Base-by-base conservation (phyloP, 495 filamentous ascomycete species). In the Lophiostoma macrostomum region DNA sequence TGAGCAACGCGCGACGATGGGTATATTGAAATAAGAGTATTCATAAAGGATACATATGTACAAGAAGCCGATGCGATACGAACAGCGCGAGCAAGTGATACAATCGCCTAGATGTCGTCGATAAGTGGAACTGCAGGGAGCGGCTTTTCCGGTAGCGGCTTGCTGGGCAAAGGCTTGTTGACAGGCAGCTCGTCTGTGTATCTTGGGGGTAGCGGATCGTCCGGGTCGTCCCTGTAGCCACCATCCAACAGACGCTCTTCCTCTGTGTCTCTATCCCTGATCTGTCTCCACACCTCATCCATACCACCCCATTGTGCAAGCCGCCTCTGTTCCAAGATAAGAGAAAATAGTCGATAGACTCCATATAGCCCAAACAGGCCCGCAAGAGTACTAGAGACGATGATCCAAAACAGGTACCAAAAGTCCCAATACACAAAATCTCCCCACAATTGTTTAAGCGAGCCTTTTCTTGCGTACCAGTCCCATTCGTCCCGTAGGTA, bases 111-210 rank as follows among this genome's bases (percentile, higher is more conserved):
- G n/a, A n/a, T n/a, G n/a, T n/a, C 42, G 42, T 55, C 51, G 25
- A 56, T 42, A 5, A 56, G 38, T 13, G 53, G 53, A 16, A 56
- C 18, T 12, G 49, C 20, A 31, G 49, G 50, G n/a, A 53, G 16
- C 16, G 52, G 52, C 52, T 48, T 49, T 13, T 53, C 56, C 10
- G 56, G 48, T 24, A 53, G 45, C 20, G 56, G 50, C 37, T 59
- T 59, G 3, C 28, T 35, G 27, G 56, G 45, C 16, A 58, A 40
- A 14, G 54, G 54, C 23, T 58, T 51, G 32, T 32, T 50, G 30
- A 20, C 35, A 25, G 12, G 23, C 25, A 34, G 25, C 14, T 52
- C 49, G 25, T 52, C 49, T 19, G 36, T 52, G 38, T 52, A 52
- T n/a, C n/a, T n/a, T n/a, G n/a, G n/a, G n/a, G 35, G 35, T 24